Evolutionary conservation across 2,329 filamentous ascomycete species (phyloP).

Genomic region (Cladosporium austrohemisphaericum): DNA sequence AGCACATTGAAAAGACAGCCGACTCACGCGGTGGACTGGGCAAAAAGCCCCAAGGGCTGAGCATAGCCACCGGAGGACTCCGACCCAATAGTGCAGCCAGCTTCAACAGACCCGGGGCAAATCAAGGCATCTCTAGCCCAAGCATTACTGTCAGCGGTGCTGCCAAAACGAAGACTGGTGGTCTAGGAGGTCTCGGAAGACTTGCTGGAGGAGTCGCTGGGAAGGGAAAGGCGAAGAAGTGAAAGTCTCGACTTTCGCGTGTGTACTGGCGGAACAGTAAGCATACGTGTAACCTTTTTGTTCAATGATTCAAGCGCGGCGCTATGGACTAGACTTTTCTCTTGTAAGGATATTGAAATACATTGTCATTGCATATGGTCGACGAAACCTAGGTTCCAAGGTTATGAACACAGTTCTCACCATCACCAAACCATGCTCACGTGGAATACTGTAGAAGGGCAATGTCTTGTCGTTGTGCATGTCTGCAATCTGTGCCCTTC

Average conservation of each 20-base stretch:
- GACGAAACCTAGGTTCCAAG: too few species aligned
- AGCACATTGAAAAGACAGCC: background rate
- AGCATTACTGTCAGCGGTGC: background rate
- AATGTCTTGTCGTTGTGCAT: too few species aligned
- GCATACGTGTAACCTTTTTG: background rate
- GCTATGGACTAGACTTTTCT: constrained; percentile 7
- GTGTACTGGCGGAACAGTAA: background rate
- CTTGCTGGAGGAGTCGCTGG: constrained; percentile 10
- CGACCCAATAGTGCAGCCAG: constrained; percentile 17
- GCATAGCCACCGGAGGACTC: constrained; percentile 1
- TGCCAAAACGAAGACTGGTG: constrained; percentile 1
- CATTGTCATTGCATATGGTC: too few species aligned
- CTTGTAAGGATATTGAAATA: background rate
- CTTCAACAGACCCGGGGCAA: background rate
- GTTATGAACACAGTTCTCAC: too few species aligned
- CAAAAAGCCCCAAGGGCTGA: background rate
- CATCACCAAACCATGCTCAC: background rate
- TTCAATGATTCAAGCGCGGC: constrained; percentile 1
- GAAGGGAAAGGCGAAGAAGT: constrained; percentile 15
- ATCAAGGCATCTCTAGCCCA: background rate
- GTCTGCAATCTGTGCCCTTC: too few species aligned
- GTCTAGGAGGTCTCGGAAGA: background rate
- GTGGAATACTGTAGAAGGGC: too few species aligned
- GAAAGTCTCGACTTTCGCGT: background rate
- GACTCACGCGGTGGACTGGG: constrained; percentile 1